Conservation (phyloP, 179 eudicot genomes). For the Drosera spatulata region DNA sequence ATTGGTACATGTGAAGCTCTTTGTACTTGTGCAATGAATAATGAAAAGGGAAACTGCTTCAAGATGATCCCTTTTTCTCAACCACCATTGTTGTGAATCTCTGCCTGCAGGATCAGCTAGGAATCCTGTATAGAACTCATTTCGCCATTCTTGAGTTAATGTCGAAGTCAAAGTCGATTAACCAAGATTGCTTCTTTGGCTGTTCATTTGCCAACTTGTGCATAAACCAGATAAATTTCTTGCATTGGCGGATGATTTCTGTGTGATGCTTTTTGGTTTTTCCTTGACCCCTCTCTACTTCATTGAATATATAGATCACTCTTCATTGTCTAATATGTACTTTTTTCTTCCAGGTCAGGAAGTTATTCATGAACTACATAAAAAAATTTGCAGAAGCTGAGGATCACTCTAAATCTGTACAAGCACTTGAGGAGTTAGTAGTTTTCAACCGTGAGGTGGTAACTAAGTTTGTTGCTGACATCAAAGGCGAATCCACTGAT, state of each 20-base stretch:
- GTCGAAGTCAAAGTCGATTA: not conserved
- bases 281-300: not conserved
- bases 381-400: slow-evolving; percentile 72
- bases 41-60: not conserved
- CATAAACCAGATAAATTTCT: not conserved
- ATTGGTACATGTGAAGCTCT: too few species aligned
- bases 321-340: not conserved
- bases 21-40: not conserved
- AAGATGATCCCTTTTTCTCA: not conserved
- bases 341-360: slow-evolving; percentile 50
- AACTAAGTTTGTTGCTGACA: slow-evolving; percentile 70
- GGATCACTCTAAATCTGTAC: slow-evolving; percentile 58
- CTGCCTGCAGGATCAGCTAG: too few species aligned
- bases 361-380: slow-evolving; percentile 60
- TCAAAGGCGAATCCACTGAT: slow-evolving; percentile 74
- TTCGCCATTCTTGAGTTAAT: too few species aligned
- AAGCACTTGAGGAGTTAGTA: slow-evolving; percentile 67
- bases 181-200: not conserved
- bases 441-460: slow-evolving; percentile 72
- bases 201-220: not conserved
- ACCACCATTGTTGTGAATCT: too few species aligned
- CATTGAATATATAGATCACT: not conserved
- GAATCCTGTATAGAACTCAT: too few species aligned
- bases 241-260: not conserved
- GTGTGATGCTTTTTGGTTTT: not conserved